A percentile compares a stretch with the other conserved stretches of the same genome.
phyloP scores from a whole-genome alignment of 805 yeast species.

The Wickerhamiella sorbophila region DNA sequence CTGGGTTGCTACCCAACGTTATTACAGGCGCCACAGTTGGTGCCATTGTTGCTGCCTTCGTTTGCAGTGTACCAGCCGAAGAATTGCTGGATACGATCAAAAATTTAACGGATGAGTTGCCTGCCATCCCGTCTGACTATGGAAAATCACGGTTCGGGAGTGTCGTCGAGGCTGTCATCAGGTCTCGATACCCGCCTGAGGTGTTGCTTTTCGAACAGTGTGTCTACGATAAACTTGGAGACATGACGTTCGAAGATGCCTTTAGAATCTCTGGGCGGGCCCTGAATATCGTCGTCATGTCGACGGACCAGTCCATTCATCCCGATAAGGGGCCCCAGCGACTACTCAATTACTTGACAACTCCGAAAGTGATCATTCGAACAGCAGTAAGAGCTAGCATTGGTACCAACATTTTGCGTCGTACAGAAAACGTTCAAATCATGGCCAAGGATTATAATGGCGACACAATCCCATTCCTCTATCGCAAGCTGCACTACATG shows the following conservation, averaged over 20 bases:
- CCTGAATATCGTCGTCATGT: conserved; percentile 73
- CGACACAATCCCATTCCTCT: conserved; percentile 24
- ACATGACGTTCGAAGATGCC: conserved; percentile 88
- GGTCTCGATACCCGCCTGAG: conserved; percentile 78
- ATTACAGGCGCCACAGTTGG: conserved; percentile 91
- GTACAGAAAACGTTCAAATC: conserved; percentile 38
- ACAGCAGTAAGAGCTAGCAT: conserved; percentile 66
- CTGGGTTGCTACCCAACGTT: conserved; percentile 66
- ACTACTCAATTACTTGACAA: conserved; percentile 66
- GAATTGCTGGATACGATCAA: conserved; percentile 39
- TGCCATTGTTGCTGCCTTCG: conserved; percentile 77
- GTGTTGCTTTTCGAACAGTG: conserved; percentile 64
- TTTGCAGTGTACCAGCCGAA: conserved; percentile 55
- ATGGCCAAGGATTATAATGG: conserved; percentile 43
- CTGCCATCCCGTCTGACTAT: conserved; percentile 12
- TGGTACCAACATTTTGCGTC: conserved; percentile 43
- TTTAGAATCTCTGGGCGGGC: conserved; percentile 63
- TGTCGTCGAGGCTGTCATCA: conserved; percentile 58
- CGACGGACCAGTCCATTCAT: conserved; percentile 38
- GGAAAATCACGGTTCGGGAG: conserved; percentile 24
- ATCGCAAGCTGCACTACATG: conserved; percentile 1
- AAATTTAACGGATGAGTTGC: conserved; percentile 16
- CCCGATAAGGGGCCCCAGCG: conserved; percentile 27
- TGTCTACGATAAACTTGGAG: conserved; percentile 62
- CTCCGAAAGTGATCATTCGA: conserved; percentile 75